These are phyloP conservation scores for Fistulifera pelliculosa DNA, from an alignment of 108 stramenopile genomes.

Conservation along the genomic window DNA sequence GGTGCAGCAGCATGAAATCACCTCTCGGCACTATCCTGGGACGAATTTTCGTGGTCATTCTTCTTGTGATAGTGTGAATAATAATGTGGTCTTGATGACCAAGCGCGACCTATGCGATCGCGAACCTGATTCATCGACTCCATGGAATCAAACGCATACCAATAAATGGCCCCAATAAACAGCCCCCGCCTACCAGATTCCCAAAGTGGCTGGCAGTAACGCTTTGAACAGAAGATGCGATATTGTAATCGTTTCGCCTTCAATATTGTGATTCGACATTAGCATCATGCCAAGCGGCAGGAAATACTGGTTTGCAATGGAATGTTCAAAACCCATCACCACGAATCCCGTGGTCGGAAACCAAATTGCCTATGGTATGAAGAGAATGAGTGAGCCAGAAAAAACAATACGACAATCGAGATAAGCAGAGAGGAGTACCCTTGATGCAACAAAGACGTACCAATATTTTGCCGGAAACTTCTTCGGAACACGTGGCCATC, in stretches of 20 bases:
- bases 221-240: conserved; percentile 11
- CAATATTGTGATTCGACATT: conserved; percentile 1
- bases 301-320: conserved; percentile 68
- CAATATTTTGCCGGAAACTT: conserved; percentile 34
- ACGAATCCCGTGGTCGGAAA: conserved; percentile 42
- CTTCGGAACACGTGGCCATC: conserved; percentile 31
- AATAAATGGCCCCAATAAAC: conserved; percentile 31
- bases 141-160: conserved; percentile 37
- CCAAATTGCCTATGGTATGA: conserved; percentile 28
- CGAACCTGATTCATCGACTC: background rate
- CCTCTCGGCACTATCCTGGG: too few species aligned
- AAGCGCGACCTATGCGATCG: too few species aligned
- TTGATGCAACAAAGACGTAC: too few species aligned
- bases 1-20: too few species aligned
- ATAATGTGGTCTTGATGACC: too few species aligned
- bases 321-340: conserved; percentile 43
- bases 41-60: too few species aligned
- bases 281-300: conserved; percentile 62
- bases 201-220: conserved; percentile 11
- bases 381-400: too few species aligned
- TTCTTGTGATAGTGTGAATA: too few species aligned
- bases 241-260: conserved; percentile 16
- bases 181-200: conserved; percentile 31
- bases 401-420: too few species aligned
- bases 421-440: too few species aligned